Conservation (phyloP, 23 red algal species). For the Gracilaria domingensis region DNA sequence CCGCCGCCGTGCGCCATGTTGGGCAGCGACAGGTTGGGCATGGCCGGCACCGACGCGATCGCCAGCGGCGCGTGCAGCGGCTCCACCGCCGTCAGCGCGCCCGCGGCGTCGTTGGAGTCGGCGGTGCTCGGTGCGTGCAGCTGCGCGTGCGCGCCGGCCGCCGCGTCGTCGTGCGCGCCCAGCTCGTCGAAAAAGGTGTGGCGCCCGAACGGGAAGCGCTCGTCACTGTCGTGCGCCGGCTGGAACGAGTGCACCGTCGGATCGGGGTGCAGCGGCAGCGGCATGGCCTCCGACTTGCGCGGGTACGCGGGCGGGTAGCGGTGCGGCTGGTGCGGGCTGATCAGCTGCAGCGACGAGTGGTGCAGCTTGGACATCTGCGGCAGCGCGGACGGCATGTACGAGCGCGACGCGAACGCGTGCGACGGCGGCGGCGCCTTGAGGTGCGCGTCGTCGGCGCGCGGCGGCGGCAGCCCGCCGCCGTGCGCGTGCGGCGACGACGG, state of each 20-base stretch:
- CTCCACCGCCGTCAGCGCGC: constrained; percentile 37
- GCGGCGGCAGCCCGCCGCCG: not conserved
- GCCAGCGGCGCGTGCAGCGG: constrained; percentile 40
- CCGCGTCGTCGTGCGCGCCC: constrained; percentile 15
- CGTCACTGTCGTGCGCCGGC: constrained; percentile 41
- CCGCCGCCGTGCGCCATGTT: too few species aligned
- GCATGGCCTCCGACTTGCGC: constrained; percentile 13
- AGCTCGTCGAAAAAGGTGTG: constrained; percentile 58
- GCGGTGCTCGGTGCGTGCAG: constrained; percentile 15
- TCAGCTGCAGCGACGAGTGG: constrained; percentile 21
- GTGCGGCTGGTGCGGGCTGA: not conserved
- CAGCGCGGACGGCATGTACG: constrained; percentile 14
- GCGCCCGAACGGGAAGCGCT: constrained; percentile 46
- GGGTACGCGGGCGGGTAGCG: constrained; percentile 38
- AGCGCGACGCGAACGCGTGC: not conserved
- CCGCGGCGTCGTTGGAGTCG: constrained; percentile 24
- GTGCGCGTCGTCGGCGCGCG: constrained; percentile 8
- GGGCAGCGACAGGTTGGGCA: constrained; percentile 42
- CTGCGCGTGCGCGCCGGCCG: constrained; percentile 10
- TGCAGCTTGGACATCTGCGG: constrained; percentile 49
- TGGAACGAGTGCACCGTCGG: constrained; percentile 38
- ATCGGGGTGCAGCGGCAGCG: constrained; percentile 61
- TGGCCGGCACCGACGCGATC: constrained; percentile 29
- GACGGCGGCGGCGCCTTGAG: not conserved
- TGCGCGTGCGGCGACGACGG: not conserved